phyloP scores from a whole-genome alignment of 2,329 filamentous ascomycete species.

The Dichotomopilus funicola region DNA sequence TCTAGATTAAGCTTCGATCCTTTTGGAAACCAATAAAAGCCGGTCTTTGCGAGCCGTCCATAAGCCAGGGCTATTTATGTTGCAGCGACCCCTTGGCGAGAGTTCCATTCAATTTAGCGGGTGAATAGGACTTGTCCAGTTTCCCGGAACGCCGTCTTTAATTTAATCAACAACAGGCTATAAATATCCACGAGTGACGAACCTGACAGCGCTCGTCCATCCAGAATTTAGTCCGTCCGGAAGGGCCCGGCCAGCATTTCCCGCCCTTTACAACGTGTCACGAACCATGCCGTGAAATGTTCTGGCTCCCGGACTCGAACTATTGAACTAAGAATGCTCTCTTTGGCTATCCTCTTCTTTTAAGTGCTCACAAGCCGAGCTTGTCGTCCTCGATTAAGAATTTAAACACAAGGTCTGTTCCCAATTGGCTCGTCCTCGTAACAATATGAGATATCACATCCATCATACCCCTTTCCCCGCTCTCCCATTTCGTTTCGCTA shows the following conservation, averaged over 20 bases:
- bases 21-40: conserved; percentile 7
- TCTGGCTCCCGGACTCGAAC: neutral
- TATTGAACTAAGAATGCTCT: no score
- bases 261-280: neutral
- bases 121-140: conserved; percentile 14
- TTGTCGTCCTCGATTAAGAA: no score
- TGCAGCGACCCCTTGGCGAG: conserved; percentile 10
- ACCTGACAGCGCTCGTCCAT: neutral
- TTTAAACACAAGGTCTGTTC: no score
- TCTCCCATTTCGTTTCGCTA: neutral
- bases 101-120: conserved; percentile 17
- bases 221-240: neutral
- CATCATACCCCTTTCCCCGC: neutral
- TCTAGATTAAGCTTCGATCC: conserved; percentile 6
- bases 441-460: no score
- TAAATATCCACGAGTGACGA: conserved; percentile 15
- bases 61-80: conserved; percentile 16
- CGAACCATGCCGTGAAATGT: no score
- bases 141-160: conserved; percentile 12
- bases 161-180: conserved; percentile 14
- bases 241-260: neutral
- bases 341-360: no score
- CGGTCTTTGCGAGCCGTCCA: conserved; percentile 1
- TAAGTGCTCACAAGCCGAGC: no score
- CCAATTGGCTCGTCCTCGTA: no score